A percentile compares a stretch with the other conserved stretches of the same genome.
Conservation (phyloP, 495 filamentous ascomycete genomes). For the Podospora pseudoanserina region DNA sequence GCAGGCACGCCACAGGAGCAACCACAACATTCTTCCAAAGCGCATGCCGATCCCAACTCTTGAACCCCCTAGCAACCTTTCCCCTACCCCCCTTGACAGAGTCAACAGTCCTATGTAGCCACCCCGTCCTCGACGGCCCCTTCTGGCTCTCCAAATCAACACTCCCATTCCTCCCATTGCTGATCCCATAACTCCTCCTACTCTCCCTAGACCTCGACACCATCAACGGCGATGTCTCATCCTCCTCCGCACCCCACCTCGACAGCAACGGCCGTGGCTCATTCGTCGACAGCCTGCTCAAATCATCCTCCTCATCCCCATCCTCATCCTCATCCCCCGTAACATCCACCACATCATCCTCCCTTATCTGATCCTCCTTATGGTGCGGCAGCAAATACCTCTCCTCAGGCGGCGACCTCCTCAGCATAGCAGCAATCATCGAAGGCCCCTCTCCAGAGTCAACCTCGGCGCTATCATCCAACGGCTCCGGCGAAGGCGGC, state of each 20-base stretch:
- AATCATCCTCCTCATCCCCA: constrained; percentile 17
- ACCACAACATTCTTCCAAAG: constrained; percentile 63
- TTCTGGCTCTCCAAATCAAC: constrained; percentile 45
- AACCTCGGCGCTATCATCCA: constrained; percentile 25
- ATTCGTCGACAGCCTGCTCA: constrained; percentile 5
- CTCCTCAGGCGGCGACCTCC: constrained; percentile 45
- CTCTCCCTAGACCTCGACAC: constrained; percentile 26
- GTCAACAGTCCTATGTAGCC: constrained; percentile 17
- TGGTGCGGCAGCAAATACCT: constrained; percentile 13
- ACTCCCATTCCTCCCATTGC: constrained; percentile 19
- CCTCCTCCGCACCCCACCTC: constrained; percentile 21
- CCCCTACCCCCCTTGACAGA: constrained; percentile 10
- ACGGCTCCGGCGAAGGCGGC: constrained; percentile 48
- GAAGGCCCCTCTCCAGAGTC: constrained; percentile 47
- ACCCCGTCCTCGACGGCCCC: constrained; percentile 17
- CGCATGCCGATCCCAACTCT: constrained; percentile 59
- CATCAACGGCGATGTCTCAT: constrained; percentile 40
- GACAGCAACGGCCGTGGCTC: constrained; percentile 10
- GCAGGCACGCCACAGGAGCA: constrained; percentile 65
- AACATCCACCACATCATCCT: constrained; percentile 23
- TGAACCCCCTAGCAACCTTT: constrained; percentile 16
- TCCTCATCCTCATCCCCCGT: not conserved
- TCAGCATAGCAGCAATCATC: constrained; percentile 62
- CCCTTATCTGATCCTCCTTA: constrained; percentile 18
- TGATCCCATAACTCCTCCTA: constrained; percentile 23